Evolutionary conservation across 73 alveolate species (phyloP).

Genomic region (Paramecium octaurelia): DNA sequence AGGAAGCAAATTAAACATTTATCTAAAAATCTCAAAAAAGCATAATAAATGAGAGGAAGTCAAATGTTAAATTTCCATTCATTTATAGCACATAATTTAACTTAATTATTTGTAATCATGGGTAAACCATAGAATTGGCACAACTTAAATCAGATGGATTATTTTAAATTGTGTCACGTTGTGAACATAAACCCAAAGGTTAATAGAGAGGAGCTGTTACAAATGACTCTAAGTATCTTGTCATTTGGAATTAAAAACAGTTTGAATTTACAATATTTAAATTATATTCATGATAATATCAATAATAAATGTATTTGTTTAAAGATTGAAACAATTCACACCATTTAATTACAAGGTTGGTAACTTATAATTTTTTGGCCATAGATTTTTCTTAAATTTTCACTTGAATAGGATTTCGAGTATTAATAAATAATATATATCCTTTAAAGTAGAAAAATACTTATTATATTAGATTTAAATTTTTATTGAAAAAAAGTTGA

Average conservation of each 20-base stretch:
- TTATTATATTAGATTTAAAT: too few species aligned
- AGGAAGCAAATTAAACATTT: background rate
- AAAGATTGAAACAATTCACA: too few species aligned
- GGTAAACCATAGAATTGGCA: background rate
- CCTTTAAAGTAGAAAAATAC: too few species aligned
- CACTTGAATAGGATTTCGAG: too few species aligned
- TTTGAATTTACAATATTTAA: too few species aligned
- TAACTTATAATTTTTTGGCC: too few species aligned
- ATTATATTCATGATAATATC: background rate
- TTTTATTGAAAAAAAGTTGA: too few species aligned
- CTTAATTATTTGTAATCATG: background rate
- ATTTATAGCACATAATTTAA: too few species aligned
- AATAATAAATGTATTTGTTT: too few species aligned
- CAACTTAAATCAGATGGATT: background rate
- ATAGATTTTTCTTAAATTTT: too few species aligned
- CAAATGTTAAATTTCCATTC: background rate
- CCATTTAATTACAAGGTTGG: too few species aligned
- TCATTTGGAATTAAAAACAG: background rate
- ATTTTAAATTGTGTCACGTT: background rate
- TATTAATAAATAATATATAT: too few species aligned
- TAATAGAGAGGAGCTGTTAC: background rate
- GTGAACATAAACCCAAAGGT: background rate
- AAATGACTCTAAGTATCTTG: background rate
- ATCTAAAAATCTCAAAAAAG: background rate
- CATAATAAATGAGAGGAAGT: background rate